Evolutionary conservation across 1,284 basidiomycete species (phyloP), one percentile per base, ranked within the genome.

Genomic region (Coniferiporia sulphurascens): DNA sequence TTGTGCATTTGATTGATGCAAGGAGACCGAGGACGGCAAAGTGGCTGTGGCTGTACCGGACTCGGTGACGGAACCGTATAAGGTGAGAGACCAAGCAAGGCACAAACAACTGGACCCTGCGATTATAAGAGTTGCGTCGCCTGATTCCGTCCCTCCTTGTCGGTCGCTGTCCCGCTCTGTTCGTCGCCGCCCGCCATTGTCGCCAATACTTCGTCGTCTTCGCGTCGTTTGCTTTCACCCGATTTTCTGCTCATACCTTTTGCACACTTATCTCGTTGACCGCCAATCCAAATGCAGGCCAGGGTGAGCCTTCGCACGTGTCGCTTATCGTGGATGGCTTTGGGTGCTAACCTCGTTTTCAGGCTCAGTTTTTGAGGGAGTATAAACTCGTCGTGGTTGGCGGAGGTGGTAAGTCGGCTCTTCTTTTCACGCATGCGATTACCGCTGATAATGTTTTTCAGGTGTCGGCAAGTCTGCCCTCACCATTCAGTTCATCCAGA

Each of bases 331-430:
- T 5, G 34, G 27, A 27, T 27, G 27, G 27, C 15, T 15, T 15
- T 41, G 9, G 38, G 15, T 41, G 38, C 38, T 41, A 41, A 41
- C 38, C 15, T 41, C 38, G 2, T 15, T 12, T 15, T 21, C 67
- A 95, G 90, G 93, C 92, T 64, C 91, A 94, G 72, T 95, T 96
- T 78, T 77, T 96, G 73, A 81, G 93, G 70, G 94, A 97, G 74
- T 96, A 96, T 78, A 95, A 95, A 79, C 86, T 98, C 64, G 96
- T 99, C 64, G 95, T 98, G 64, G 95, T 98, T 64, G 95, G 95
- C 60, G 95, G 95, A 72, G 96, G 95, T 84, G 95, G 95, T 90
- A 68, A 72, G 87, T 80, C 53, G 10, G 41, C n/a, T 10, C 44
- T 55, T 13, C 17, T 12, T 35, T 21, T 17, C 17, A 1, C 12